These are phyloP conservation scores for Ballota nigra DNA, from an alignment of 257 asterid genomes.

Conservation along the genomic window DNA sequence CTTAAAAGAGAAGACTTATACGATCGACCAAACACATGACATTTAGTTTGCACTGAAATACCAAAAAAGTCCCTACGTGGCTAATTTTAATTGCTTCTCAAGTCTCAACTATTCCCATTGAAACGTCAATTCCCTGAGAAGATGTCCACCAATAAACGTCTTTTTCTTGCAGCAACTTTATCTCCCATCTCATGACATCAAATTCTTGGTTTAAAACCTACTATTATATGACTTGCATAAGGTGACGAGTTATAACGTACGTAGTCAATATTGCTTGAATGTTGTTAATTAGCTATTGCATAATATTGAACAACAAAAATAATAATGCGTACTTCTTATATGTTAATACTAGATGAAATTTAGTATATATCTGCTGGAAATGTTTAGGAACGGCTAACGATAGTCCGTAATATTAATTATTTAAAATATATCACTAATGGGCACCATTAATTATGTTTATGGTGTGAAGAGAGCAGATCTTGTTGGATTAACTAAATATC, in stretches of 20 bases:
- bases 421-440: too few species aligned
- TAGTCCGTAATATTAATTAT: too few species aligned
- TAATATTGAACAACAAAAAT: too few species aligned
- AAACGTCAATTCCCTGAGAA: neutral
- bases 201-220: neutral
- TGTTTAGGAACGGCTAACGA: neutral
- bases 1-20: conserved; percentile 2
- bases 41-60: conserved; percentile 3
- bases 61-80: neutral
- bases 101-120: neutral
- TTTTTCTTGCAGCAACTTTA: neutral
- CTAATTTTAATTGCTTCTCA: neutral
- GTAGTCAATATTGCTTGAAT: neutral
- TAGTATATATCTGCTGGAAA: too few species aligned
- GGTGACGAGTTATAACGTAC: neutral
- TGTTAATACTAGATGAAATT: neutral
- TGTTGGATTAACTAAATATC: too few species aligned
- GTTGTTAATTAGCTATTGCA: neutral
- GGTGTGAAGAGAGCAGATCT: too few species aligned
- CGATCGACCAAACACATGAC: neutral
- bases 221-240: neutral
- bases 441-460: too few species aligned
- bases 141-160: neutral
- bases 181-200: neutral
- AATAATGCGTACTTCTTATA: neutral